A percentile compares a stretch with the other conserved stretches of the same genome.
Evolutionary conservation across 345 rosid species (phyloP).

Genomic region (Viola odorata): DNA sequence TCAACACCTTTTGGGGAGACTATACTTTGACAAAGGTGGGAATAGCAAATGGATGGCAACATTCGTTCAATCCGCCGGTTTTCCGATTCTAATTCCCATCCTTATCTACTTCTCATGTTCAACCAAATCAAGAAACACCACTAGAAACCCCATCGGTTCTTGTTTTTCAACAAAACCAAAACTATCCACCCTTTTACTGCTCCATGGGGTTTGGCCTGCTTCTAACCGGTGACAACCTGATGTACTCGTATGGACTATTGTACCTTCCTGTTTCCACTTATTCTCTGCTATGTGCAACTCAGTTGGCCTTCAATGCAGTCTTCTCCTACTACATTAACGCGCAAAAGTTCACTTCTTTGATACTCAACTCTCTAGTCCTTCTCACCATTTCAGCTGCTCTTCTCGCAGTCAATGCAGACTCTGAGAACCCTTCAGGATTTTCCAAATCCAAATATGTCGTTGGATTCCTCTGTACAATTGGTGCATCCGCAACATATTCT

Average conservation of each 20-base stretch:
- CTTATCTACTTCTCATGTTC: constrained; percentile 28
- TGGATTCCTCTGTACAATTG: constrained; percentile 42
- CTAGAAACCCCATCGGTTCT: neutral
- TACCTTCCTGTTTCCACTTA: constrained; percentile 58
- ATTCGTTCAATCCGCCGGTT: constrained; percentile 54
- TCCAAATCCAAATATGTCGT: constrained; percentile 28
- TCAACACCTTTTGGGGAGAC: constrained; percentile 44
- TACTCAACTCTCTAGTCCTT: constrained; percentile 45
- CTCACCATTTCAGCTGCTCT: constrained; percentile 49
- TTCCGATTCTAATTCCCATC: constrained; percentile 42
- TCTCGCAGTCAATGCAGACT: constrained; percentile 40
- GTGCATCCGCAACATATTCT: constrained; percentile 44
- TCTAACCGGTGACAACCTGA: constrained; percentile 40
- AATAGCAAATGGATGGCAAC: constrained; percentile 66
- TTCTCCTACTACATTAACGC: constrained; percentile 47
- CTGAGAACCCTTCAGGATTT: constrained; percentile 20
- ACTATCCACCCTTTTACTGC: constrained; percentile 18
- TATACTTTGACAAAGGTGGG: constrained; percentile 56
- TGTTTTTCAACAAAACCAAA: constrained; percentile 10
- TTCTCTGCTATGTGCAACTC: constrained; percentile 47
- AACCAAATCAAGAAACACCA: constrained; percentile 1
- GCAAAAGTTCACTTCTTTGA: constrained; percentile 43
- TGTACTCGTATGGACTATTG: constrained; percentile 50
- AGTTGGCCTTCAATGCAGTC: constrained; percentile 49
- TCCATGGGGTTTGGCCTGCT: constrained; percentile 34